Percentiles rank a stretch among this genome's conserved stretches.
phyloP scores from a whole-genome alignment of 306 rosid species.

The Phaseolus lunatus region DNA sequence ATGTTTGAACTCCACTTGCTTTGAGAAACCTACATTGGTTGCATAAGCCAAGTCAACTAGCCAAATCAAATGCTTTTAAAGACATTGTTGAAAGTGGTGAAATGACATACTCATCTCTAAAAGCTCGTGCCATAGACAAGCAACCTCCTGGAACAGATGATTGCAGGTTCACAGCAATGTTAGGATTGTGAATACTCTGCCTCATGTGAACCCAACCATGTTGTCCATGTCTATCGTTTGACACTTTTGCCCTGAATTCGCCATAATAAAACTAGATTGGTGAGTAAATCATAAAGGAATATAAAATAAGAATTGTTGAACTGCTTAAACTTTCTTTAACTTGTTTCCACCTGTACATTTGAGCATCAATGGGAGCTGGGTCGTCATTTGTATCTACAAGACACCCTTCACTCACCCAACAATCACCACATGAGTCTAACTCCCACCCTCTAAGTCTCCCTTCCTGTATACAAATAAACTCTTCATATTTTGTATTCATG shows the following conservation, averaged over 20 bases:
- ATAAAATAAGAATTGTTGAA: neutral
- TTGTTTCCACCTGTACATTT: constrained; percentile 76
- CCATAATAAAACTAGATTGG: constrained; percentile 3
- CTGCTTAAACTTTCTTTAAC: neutral
- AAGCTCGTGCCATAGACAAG: constrained; percentile 65
- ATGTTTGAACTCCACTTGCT: constrained; percentile 60
- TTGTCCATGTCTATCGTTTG: constrained; percentile 61
- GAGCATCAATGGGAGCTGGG: constrained; percentile 80
- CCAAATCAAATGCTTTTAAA: constrained; percentile 18
- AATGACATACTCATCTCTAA: constrained; percentile 70
- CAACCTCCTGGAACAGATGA: constrained; percentile 75
- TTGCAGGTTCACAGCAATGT: constrained; percentile 83
- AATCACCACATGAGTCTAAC: constrained; percentile 84
- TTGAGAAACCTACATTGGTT: constrained; percentile 64
- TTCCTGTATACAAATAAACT: constrained; percentile 54
- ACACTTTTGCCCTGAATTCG: constrained; percentile 72
- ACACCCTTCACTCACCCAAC: constrained; percentile 98
- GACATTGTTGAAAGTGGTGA: constrained; percentile 2
- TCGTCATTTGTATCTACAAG: constrained; percentile 72
- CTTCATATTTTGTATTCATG: neutral
- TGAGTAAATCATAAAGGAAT: neutral
- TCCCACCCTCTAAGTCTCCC: constrained; percentile 91
- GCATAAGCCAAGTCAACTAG: constrained; percentile 18
- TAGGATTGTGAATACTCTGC: constrained; percentile 93
- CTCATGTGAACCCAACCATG: constrained; percentile 86